A percentile compares a stretch with the other conserved stretches of the same genome.
Evolutionary conservation across 192 early-diverging fungal species (phyloP).

Genomic region (Backusella circina): DNA sequence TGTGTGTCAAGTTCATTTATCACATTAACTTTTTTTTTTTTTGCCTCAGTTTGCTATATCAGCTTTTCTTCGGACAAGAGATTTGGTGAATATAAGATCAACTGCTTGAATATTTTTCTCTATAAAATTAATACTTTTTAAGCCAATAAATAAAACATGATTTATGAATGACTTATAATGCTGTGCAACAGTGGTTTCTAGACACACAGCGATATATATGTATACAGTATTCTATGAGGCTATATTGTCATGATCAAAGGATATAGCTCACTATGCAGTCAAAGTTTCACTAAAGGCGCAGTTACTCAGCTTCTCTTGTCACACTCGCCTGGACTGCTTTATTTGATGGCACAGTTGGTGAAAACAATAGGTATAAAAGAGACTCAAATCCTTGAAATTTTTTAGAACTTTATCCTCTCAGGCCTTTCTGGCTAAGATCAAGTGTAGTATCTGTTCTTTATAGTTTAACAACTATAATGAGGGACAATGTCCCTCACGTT

Average conservation of each 20-base stretch:
- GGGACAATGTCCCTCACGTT: slow-evolving; percentile 36
- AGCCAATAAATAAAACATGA: background rate
- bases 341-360: background rate
- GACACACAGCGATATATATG: no score
- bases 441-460: slow-evolving; percentile 88
- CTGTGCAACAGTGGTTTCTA: no score
- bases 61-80: background rate
- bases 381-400: background rate
- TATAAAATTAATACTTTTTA: background rate
- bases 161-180: no score
- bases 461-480: slow-evolving; percentile 60
- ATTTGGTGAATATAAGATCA: background rate
- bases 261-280: background rate
- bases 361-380: slow-evolving; percentile 25
- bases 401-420: slow-evolving; percentile 53
- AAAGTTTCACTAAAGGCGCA: background rate
- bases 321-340: background rate
- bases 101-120: background rate
- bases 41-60: no score
- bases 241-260: background rate
- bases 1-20: no score
- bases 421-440: slow-evolving; percentile 82
- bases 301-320: background rate
- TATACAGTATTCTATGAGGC: no score
- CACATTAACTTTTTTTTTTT: no score